Evolutionary conservation across 306 rosid species (phyloP).

Genomic region (Sphenostylis stenocarpa): DNA sequence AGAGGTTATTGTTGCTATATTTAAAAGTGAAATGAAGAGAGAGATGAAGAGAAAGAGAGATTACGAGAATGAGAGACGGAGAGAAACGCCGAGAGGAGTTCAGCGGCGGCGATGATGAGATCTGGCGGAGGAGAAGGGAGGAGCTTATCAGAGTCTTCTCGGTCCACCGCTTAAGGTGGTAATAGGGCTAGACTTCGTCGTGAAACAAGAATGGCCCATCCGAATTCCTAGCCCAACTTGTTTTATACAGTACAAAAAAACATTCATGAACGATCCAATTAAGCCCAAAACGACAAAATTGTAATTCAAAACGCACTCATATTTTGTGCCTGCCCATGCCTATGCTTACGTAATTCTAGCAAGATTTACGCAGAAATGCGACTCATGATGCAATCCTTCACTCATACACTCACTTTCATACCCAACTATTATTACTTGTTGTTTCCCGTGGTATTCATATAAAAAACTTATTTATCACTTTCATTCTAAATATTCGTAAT

Average conservation of each 20-base stretch:
- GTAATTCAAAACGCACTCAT: no score
- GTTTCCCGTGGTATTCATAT: no score
- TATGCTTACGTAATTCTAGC: no score
- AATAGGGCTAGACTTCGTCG: background rate
- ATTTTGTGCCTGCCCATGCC: no score
- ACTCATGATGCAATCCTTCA: no score
- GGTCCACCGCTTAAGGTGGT: background rate
- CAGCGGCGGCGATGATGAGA: constrained; percentile 15
- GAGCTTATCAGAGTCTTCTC: constrained; percentile 5
- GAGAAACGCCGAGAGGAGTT: background rate
- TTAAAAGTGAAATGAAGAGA: background rate
- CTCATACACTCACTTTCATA: no score
- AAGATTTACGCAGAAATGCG: no score
- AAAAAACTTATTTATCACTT: no score
- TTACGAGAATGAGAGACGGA: constrained; percentile 18
- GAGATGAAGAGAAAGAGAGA: background rate
- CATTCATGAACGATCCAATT: background rate
- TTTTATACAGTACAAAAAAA: background rate
- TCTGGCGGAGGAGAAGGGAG: constrained; percentile 38
- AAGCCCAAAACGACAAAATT: background rate
- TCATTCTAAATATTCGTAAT: no score
- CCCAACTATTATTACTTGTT: no score
- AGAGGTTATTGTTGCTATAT: background rate
- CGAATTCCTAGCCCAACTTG: constrained; percentile 5
- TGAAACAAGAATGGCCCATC: background rate